Percentiles rank a stretch among this genome's conserved stretches.
phyloP scores from a whole-genome alignment of 1,284 basidiomycete species.

The Apiotrichum montevideense region DNA sequence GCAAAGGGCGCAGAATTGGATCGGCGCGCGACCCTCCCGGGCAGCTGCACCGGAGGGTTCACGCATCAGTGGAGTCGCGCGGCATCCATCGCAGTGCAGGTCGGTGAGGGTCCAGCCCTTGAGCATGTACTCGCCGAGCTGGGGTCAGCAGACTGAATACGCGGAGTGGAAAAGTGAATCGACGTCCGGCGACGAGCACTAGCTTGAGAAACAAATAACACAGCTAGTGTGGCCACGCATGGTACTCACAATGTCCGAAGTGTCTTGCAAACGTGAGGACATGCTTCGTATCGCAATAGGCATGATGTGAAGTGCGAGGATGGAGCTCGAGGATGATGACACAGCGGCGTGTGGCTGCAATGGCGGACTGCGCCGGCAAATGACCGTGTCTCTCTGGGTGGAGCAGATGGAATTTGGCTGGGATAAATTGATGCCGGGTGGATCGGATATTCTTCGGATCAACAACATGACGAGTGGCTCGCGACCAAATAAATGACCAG shows the following conservation, averaged over 20 bases:
- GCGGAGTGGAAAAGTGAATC: too few relatives aligned
- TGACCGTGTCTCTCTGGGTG: too few relatives aligned
- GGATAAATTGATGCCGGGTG: too few relatives aligned
- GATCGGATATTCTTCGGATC: too few relatives aligned
- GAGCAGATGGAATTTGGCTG: too few relatives aligned
- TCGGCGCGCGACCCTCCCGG: conserved; percentile 26
- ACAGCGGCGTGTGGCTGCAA: too few relatives aligned
- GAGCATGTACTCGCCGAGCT: conserved; percentile 49
- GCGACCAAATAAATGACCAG: too few relatives aligned
- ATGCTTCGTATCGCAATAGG: conserved; percentile 28
- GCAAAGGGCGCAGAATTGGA: conserved; percentile 45
- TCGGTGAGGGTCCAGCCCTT: conserved; percentile 48
- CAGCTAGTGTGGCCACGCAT: neutral
- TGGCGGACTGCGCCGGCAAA: too few relatives aligned
- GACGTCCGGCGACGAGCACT: too few relatives aligned
- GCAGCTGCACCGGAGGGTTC: conserved; percentile 33
- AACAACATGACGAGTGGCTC: too few relatives aligned
- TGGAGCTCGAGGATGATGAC: too few relatives aligned
- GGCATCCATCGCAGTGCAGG: conserved; percentile 38
- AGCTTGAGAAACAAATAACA: too few relatives aligned
- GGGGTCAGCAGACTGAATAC: neutral
- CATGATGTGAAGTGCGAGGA: conserved; percentile 5
- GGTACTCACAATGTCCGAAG: conserved; percentile 38
- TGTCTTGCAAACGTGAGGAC: conserved; percentile 35
- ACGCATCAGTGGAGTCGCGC: conserved; percentile 44